Evolutionary conservation across 2,329 filamentous ascomycete genomes (phyloP).

Genomic region (Thyridium curvatum): DNA sequence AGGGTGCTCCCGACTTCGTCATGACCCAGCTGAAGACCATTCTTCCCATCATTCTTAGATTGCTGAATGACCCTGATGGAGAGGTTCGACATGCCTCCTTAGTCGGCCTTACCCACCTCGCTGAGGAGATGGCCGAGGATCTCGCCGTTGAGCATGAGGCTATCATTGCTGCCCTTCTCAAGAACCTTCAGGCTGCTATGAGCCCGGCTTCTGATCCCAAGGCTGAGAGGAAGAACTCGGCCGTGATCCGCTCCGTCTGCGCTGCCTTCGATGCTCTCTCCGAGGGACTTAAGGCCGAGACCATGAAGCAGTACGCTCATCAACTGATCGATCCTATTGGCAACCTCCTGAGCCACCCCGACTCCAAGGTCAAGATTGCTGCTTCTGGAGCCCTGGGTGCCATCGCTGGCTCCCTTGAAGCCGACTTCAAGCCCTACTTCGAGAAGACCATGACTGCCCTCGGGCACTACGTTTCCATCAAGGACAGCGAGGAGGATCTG

Average conservation of each 20-base stretch:
- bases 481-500: constrained; percentile 84
- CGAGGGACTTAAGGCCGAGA: constrained; percentile 73
- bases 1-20: constrained; percentile 96
- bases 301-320: constrained; percentile 75
- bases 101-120: constrained; percentile 80
- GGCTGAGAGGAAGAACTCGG: constrained; percentile 67
- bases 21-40: constrained; percentile 84
- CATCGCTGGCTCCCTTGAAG: constrained; percentile 78
- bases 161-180: constrained; percentile 76
- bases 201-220: constrained; percentile 56
- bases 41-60: constrained; percentile 74
- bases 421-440: constrained; percentile 86
- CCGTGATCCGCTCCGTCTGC: constrained; percentile 85
- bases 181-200: constrained; percentile 81
- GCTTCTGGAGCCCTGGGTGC: constrained; percentile 86
- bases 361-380: constrained; percentile 84
- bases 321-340: constrained; percentile 82
- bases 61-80: constrained; percentile 78
- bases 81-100: constrained; percentile 83
- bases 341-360: constrained; percentile 73
- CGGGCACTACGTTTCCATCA: constrained; percentile 75
- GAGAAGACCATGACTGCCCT: constrained; percentile 85
- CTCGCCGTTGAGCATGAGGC: constrained; percentile 78
- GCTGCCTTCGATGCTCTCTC: constrained; percentile 88
- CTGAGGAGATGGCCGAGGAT: constrained; percentile 89